Base-by-base conservation (phyloP, 148 eudicot genomes). In the Mesembryanthemum crystallinum region DNA sequence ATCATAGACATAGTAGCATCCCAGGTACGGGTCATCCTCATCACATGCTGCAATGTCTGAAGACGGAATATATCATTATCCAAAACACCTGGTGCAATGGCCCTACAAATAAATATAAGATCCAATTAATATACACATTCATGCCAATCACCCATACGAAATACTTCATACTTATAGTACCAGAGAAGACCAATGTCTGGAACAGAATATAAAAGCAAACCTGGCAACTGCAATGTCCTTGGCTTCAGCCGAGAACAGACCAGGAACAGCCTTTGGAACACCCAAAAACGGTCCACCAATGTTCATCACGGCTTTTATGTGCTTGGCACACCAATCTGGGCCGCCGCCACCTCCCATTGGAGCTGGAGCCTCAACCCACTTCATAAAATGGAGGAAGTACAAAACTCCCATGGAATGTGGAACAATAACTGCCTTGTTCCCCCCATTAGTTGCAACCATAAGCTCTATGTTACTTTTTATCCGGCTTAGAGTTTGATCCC, bases 291-390 rank as follows among this genome's bases (percentile, higher is more conserved):
- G 98, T 61, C 97, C 98, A 74, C 97, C 98, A 75, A 95, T 95
- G 68, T 88, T 95, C 91, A 95, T 88, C 68, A 95, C 92, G 2
- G 98, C 89, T 81, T 92, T 95, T 49, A 95, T 90, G 74, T 95
- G 96, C 63, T 70, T 84, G 20, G 94, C 91, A 51, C 98, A 95
- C 98, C 98, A 95, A 75, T 89, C 86, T 13, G 91, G 79, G 55
- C 98, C 98, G 52, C 97, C 98, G 5, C 98, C 97, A 68, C 98
- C 98, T 42, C 98, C 98, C 96, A 95, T 89, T 63, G 98, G 98
- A 81, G 96, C 90, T 35, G 97, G 98, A 76, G 94, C 96, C 82
- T 95, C 98, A 18, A 92, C 98, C 98, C 98, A 95, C 80, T 95
- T 95, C 97, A 95, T 89, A 67, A 95, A 95, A 83, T 95, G 96